Conservation (phyloP, 1,284 basidiomycete species). For the Puccinia triticina region DNA sequence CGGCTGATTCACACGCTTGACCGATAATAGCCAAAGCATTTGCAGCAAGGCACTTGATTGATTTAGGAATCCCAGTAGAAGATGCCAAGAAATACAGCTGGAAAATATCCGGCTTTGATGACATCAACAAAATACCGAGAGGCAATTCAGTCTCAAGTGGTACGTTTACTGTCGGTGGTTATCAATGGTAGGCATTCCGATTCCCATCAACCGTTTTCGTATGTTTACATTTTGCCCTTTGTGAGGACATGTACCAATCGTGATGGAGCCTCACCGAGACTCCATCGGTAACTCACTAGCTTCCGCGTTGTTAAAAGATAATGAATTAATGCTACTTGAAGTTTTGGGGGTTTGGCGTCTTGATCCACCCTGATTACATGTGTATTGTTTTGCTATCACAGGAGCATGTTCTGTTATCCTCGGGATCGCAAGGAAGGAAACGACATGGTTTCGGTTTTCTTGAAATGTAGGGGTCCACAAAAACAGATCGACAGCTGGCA, state of each 20-base stretch:
- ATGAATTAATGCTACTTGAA: background rate
- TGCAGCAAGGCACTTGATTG: conserved; percentile 90
- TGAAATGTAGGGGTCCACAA: conserved; percentile 98
- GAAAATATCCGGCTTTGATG: conserved; percentile 81
- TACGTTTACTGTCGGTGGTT: conserved; percentile 96
- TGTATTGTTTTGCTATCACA: conserved; percentile 61
- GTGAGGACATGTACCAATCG: too few relatives aligned
- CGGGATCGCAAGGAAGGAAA: conserved; percentile 99
- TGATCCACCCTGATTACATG: background rate
- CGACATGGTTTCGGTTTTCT: conserved; percentile 98
- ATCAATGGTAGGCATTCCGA: conserved; percentile 81
- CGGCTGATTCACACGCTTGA: background rate
- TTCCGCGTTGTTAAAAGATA: background rate
- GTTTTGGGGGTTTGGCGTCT: background rate
- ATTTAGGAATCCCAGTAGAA: conserved; percentile 91
- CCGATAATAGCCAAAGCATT: conserved; percentile 76
- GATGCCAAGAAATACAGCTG: conserved; percentile 88
- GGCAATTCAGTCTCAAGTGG: conserved; percentile 81
- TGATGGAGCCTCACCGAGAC: background rate
- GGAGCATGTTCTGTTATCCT: conserved; percentile 97
- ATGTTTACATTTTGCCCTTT: conserved; percentile 32
- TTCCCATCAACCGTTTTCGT: too few relatives aligned
- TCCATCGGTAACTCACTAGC: background rate
- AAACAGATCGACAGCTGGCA: conserved; percentile 99
- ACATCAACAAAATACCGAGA: conserved; percentile 83